Conservation (phyloP, 2,329 filamentous ascomycete genomes). For the Botrytis porri region DNA sequence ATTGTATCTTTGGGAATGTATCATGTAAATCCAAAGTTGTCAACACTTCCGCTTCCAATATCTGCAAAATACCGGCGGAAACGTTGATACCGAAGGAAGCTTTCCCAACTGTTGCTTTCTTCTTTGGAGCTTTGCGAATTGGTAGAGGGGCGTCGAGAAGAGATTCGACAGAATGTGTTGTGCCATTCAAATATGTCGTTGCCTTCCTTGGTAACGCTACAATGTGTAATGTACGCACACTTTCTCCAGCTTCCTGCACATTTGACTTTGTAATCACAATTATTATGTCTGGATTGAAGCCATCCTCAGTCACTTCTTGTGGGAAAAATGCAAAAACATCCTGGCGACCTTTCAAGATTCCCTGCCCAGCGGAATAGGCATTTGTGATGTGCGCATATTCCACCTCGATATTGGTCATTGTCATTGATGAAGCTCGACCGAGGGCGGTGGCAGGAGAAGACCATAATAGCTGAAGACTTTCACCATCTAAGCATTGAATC, state of each 20-base stretch:
- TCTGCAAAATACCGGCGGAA: conserved; percentile 60
- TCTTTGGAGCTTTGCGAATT: conserved; percentile 19
- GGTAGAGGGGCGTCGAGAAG: conserved; percentile 32
- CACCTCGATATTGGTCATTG: conserved; percentile 37
- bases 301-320: conserved; percentile 45
- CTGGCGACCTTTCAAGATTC: conserved; percentile 48
- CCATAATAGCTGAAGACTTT: conserved; percentile 51
- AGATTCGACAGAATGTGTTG: conserved; percentile 34
- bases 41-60: conserved; percentile 53
- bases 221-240: conserved; percentile 34
- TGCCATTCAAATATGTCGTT: conserved; percentile 22
- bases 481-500: conserved; percentile 58
- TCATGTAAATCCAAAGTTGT: conserved; percentile 62
- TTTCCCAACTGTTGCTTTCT: conserved; percentile 12
- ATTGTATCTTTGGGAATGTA: conserved; percentile 58
- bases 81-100: conserved; percentile 56
- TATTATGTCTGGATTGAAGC: conserved; percentile 52
- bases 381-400: conserved; percentile 38
- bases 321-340: conserved; percentile 53
- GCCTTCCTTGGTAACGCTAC: conserved; percentile 34
- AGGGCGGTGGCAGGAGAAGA: conserved; percentile 41
- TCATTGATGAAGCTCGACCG: conserved; percentile 36
- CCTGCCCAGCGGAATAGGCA: conserved; percentile 36
- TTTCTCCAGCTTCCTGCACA: conserved; percentile 1
- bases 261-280: conserved; percentile 42